Evolutionary conservation across 2,329 filamentous ascomycete genomes (phyloP), one percentile per base, ranked within the genome.

Genomic region (Didymella arachidicola): DNA sequence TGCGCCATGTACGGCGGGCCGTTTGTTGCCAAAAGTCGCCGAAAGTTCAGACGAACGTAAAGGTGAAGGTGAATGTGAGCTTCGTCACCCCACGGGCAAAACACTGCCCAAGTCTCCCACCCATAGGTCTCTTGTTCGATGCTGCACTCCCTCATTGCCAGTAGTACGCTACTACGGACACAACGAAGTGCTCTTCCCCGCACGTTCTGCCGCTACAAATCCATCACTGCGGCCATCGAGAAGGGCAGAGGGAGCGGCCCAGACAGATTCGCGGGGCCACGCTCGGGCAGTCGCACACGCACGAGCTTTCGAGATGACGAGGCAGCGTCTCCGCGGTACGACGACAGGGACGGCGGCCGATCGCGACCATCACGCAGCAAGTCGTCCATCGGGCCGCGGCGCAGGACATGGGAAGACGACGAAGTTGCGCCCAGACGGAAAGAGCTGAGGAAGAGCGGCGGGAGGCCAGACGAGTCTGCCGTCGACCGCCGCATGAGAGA

Each of bases 221-320:
- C 73, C 34, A 63, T 76, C 43, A 70, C 66, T 38, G 69, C 70
- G 8, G 66, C 72, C 41, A 75, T 76, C 58, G 73, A 75, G 59
- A 63, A 69, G 62, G 72, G 67, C 49, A 64, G 62, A 53, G 63
- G 57, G 16, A 52, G 60, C 18, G 52, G 59, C 16, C 58, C 60
- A 25, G 57, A 62, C 11, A 55, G 60, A 16, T 57, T 64, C 26
- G 59, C 56, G 14, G 60, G 45, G 48, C 51, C 56, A 11, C 64
- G 61, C 18, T 57, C 53, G 8, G 52, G 46, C 57, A 52, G 52
- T 16, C 64, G 61, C 44, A 46, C 59, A 30, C 58, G 38, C 10
- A 22, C 38, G 18, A 19, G 53, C 34, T 30, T 39, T 26, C 32
- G 47, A 19, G 38, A 47, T 49, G 41, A 34, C 32, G 32, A 49